Conservation (phyloP, 2,329 filamentous ascomycete species). For the Cryoendolithus antarcticus region DNA sequence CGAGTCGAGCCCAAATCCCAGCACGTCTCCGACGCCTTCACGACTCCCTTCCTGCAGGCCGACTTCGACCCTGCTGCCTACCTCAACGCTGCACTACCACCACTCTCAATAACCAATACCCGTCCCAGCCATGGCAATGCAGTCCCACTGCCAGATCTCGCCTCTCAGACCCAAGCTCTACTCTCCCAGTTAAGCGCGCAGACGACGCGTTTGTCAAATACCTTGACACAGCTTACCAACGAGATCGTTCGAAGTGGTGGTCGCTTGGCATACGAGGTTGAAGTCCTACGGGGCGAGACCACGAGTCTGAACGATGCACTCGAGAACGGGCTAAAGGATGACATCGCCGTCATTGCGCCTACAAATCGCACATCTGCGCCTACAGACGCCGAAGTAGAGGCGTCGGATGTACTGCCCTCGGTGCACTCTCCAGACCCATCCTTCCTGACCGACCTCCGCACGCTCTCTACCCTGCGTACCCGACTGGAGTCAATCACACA, state of each 20-base stretch:
- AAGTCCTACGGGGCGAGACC: slow-evolving; percentile 80
- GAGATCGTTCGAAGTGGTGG: slow-evolving; percentile 86
- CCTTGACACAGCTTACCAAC: slow-evolving; percentile 80
- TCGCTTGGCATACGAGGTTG: slow-evolving; percentile 84
- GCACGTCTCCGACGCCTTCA: slow-evolving; percentile 58
- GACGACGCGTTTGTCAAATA: slow-evolving; percentile 67
- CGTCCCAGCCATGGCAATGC: slow-evolving; percentile 22
- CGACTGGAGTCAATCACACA: slow-evolving; percentile 84
- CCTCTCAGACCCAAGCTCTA: slow-evolving; percentile 69
- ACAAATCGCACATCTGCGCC: slow-evolving; percentile 3
- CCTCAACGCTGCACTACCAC: slow-evolving; percentile 66
- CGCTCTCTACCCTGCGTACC: slow-evolving; percentile 65
- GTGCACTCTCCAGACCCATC: slow-evolving; percentile 34
- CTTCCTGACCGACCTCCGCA: slow-evolving; percentile 69
- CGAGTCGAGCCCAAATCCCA: slow-evolving; percentile 30
- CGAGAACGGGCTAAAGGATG: slow-evolving; percentile 56
- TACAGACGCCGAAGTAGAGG: slow-evolving; percentile 5
- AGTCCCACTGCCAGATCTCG: slow-evolving; percentile 61
- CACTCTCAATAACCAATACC: slow-evolving; percentile 43
- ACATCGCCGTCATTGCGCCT: slow-evolving; percentile 58
- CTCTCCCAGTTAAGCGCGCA: slow-evolving; percentile 81
- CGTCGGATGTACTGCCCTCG: slow-evolving; percentile 1
- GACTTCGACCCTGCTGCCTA: slow-evolving; percentile 76
- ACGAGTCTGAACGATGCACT: slow-evolving; percentile 68
- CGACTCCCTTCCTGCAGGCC: slow-evolving; percentile 62